Evolutionary conservation across 1,284 basidiomycete genomes (phyloP), one percentile per base, ranked within the genome.

Genomic region (Austroboletus novae-zelandiae): DNA sequence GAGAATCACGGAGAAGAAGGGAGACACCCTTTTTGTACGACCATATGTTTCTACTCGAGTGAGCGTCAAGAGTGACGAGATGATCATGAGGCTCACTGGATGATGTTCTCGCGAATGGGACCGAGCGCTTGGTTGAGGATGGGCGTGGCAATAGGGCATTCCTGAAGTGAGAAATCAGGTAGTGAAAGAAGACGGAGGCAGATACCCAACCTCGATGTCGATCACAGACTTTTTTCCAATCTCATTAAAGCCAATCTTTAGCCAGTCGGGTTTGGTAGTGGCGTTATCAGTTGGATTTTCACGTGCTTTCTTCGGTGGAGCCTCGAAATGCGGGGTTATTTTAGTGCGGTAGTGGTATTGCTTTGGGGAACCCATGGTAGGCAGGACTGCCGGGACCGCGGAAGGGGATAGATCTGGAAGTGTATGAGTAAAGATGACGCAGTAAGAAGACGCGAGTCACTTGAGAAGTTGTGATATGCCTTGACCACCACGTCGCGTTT

Each of bases 321-420:
- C 80, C 40, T 97, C 90, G 60, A 98, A 99, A 68, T 99, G 96
- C 0, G 96, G 96, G 0, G 96, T 98, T 43, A 99, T 86, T 72
- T 99, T 99, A 1, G 97, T 99, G 20, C 96, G 84, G 68, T 99
- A 99, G 41, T 79, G 81, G 70, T 96, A 98, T 57, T 96, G 86
- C 45, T 89, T 73, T 0, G 96, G 97, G 0, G 91, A 94, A 7
- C 83, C 81, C 15, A 96, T 86, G 0, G 96, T 98, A 0, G 84
- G 72, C 45, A 81, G 76, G 30, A 94, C 83, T 0, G 65, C 50
- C 10, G 95, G 94, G 1, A 98, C 71, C 1, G 75, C 67, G 0
- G 75, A 64, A 1, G 74, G 58, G 4, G 80, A 70, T 0, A 94
- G 72, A n/a, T 75, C 86, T 88, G 57, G 15, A 40, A 27, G 36